phyloP scores from a whole-genome alignment of 208 protist species.

The Lotmaria passim region DNA sequence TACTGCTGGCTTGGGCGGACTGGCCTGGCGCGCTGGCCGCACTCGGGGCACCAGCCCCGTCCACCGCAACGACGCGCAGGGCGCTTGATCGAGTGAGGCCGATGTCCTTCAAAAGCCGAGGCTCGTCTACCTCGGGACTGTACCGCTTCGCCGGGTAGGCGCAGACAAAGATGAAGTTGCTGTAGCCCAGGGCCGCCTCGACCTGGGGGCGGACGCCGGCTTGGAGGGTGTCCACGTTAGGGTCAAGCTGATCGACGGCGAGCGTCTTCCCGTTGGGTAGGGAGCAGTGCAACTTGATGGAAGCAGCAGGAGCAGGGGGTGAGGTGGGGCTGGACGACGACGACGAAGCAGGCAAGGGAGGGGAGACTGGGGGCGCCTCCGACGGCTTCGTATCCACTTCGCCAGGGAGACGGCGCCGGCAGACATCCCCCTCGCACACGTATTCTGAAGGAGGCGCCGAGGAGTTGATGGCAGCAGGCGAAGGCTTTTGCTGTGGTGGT shows the following conservation, averaged over 20 bases:
- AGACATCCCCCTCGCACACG: slow-evolving; percentile 49
- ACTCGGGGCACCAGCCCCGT: slow-evolving; percentile 7
- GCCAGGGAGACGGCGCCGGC: slow-evolving; percentile 25
- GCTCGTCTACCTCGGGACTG: slow-evolving; percentile 50
- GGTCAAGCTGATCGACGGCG: slow-evolving; percentile 45
- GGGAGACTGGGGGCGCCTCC: neutral
- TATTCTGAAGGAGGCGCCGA: slow-evolving; percentile 3
- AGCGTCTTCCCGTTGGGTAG: slow-evolving; percentile 58
- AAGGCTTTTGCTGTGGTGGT: neutral
- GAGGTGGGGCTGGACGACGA: neutral
- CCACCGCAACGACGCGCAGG: slow-evolving; percentile 60
- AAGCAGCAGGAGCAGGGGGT: neutral
- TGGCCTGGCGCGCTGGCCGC: slow-evolving; percentile 5
- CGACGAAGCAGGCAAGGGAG: neutral
- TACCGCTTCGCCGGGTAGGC: slow-evolving; percentile 59
- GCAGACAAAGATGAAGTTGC: slow-evolving; percentile 59
- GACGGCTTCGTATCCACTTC: neutral
- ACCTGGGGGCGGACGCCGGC: slow-evolving; percentile 53
- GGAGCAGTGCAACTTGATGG: slow-evolving; percentile 63
- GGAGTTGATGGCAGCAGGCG: slow-evolving; percentile 1
- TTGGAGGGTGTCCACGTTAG: slow-evolving; percentile 43
- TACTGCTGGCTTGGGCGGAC: slow-evolving; percentile 8
- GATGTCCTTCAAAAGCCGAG: slow-evolving; percentile 38
- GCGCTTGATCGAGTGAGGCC: slow-evolving; percentile 48
- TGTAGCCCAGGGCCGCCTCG: slow-evolving; percentile 29